Base-by-base conservation (phyloP, 176 grass and related monocot species). In the Oryza coarctata region DNA sequence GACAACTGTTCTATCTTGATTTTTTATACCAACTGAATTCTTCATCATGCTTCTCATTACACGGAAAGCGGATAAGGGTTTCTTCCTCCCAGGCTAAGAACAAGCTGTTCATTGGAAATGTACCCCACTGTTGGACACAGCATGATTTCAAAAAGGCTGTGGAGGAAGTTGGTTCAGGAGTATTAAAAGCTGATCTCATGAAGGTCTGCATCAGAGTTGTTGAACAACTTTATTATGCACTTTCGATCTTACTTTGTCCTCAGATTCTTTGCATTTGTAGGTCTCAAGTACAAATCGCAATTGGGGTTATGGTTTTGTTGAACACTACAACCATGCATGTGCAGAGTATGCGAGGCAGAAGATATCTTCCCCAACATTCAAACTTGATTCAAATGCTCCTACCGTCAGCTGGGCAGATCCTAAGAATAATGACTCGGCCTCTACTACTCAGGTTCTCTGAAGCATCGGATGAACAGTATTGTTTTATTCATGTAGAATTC, bases 291-390 rank as follows among this genome's bases (percentile, higher is more conserved):
- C 88, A 38, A 73, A 86, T 55, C 84, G 86, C 74, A 94, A 92
- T 57, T 84, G 85, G 43, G 92, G 95, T 64, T 98, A 88, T 84
- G 88, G 88, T 31, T 98, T 98, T 67, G 75, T 93, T 70, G 95
- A 95, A 72, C 95, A 98, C 80, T 93, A 98, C 73, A 98, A 98
- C 65, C 93, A 93, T 81, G 86, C 90, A 74, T 98, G 96, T 43
- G 90, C 96, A 34, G 96, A 98, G 70, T 95, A 93, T 87, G 85
- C 93, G 39, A 90, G 83, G 80, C 82, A 95, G 62, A 93, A 91
- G 80, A 94, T 98, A 86, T 93, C 96, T 23, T 77, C 69, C 30
- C 73, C 92, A 82, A 87, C 89, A 71, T 98, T 98, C 58, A 95
- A 98, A 76, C 87, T 95, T 36, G 93, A 90, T 87, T 79, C 79